Conservation (phyloP, 2,329 filamentous ascomycete genomes). For the Talaromyces sp. region DNA sequence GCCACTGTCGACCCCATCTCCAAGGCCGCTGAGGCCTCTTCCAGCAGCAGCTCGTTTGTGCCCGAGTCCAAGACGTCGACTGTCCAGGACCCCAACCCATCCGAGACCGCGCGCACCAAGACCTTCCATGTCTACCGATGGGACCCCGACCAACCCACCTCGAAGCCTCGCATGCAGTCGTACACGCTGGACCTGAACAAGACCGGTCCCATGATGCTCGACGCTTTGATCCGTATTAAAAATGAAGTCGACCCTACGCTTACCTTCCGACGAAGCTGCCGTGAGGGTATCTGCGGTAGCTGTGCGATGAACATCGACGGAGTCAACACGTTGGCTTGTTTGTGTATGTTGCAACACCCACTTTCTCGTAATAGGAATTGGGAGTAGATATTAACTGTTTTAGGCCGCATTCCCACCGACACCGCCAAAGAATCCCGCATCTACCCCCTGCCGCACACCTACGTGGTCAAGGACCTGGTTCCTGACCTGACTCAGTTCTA, state of each 20-base stretch:
- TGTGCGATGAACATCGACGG: constrained; percentile 99
- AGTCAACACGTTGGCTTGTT: constrained; percentile 92
- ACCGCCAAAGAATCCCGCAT: constrained; percentile 79
- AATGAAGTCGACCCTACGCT: constrained; percentile 96
- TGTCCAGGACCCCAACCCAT: constrained; percentile 56
- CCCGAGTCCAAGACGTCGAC: constrained; percentile 55
- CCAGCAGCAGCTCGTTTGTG: constrained; percentile 28
- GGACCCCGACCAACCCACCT: constrained; percentile 87
- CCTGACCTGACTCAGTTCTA: constrained; percentile 98
- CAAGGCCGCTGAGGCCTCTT: constrained; percentile 23
- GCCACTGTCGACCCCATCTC: constrained; percentile 41
- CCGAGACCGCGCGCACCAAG: constrained; percentile 65
- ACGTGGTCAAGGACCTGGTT: constrained; percentile 98
- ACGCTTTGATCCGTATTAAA: constrained; percentile 96
- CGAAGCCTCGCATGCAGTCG: constrained; percentile 92
- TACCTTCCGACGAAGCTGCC: constrained; percentile 91
- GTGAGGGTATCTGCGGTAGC: constrained; percentile 97
- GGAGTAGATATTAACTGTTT: background rate
- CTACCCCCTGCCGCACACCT: constrained; percentile 97
- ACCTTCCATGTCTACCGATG: constrained; percentile 98
- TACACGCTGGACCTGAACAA: constrained; percentile 97
- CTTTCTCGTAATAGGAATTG: constrained; percentile 3
- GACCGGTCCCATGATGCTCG: constrained; percentile 97
- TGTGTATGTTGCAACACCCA: constrained; percentile 64
- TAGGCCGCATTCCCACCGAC: constrained; percentile 90